Evolutionary conservation across 2,329 filamentous ascomycete species (phyloP), one percentile per base, ranked within the genome.

Genomic region (Fusarium paranaense): DNA sequence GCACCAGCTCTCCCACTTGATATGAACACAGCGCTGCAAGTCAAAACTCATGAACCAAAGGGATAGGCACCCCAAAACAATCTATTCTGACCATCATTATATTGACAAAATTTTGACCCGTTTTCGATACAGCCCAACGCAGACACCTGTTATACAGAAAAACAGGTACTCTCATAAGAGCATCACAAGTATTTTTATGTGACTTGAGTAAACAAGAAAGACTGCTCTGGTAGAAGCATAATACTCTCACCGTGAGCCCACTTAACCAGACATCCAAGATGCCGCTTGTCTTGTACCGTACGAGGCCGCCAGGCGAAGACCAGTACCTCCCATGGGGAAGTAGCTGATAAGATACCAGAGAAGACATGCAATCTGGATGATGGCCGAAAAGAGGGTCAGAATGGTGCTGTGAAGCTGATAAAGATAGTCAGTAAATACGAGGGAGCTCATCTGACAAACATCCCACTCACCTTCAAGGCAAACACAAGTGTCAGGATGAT

Each of bases 341-440:
- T 99, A 99, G 84, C 94, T 97, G 83, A 98, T 92, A 56, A 98
- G 88, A 85, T 98, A 98, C 96, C 96, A 98, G 56, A 94, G 75
- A 73, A 98, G 87, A 72, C 93, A 94, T 62, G 92, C 91, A 64
- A 98, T 87, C 82, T 99, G 97, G 76, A 95, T 86, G 69, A 98
- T 88, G 71, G 94, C 92, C 25, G 95, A 93, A 73, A 98, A 86
- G 64, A 98, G 87, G 18, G 97, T 98, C 74, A 98, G 90, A 71
- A 97, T 85, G 45, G 94, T 95, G 81, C 89, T 96, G 81, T 93
- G 93, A 75, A 97, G 91, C 95, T 98, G 79, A 66, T 27, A 67
- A 62, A 42, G 62, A 70, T 70, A 74, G 58, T 73, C 25, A 72
- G 68, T 61, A 69, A 66, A 18, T 20, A 42, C 32, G 10, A 37